Percentiles rank a stretch among this genome's conserved stretches.
phyloP scores from a whole-genome alignment of 2,329 filamentous ascomycete genomes.

The Fusarium sacchari region DNA sequence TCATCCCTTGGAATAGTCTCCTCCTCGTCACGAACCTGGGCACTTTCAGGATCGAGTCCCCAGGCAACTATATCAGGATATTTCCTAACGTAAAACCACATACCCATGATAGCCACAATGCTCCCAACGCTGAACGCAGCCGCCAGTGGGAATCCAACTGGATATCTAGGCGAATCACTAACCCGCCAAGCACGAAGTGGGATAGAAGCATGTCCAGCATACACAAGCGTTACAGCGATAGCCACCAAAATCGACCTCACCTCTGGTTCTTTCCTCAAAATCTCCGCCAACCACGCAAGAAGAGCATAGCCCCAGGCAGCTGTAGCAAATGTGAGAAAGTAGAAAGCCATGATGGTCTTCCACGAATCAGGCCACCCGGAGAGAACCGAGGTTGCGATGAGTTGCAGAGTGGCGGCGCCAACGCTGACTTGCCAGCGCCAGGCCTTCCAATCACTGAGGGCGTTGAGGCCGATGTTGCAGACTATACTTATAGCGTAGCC shows the following conservation, averaged over 20 bases:
- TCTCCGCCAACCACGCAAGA: constrained; percentile 45
- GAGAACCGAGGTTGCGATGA: constrained; percentile 47
- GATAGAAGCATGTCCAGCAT: constrained; percentile 36
- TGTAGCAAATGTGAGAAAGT: constrained; percentile 50
- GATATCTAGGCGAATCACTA: constrained; percentile 33
- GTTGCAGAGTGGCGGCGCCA: constrained; percentile 54
- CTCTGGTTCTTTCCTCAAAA: constrained; percentile 46
- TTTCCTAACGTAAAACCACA: constrained; percentile 32
- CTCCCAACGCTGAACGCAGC: constrained; percentile 36
- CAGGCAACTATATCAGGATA: constrained; percentile 21
- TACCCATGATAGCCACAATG: constrained; percentile 29
- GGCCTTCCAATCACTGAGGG: constrained; percentile 59
- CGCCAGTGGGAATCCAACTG: constrained; percentile 31
- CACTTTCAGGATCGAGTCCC: constrained; percentile 24
- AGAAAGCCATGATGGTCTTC: constrained; percentile 46
- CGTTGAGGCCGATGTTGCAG: constrained; percentile 62
- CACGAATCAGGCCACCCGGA: constrained; percentile 35
- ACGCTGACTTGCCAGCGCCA: constrained; percentile 64
- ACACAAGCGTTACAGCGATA: constrained; percentile 32
- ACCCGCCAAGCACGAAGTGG: constrained; percentile 38
- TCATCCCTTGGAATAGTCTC: not conserved
- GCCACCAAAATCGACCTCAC: constrained; percentile 37
- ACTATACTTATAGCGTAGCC: constrained; percentile 54
- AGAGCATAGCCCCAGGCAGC: constrained; percentile 48
- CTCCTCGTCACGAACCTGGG: not conserved